Evolutionary conservation across 164 flowering plant species (phyloP), one percentile per base, ranked within the genome.

Genomic region (Vitis labrusca): DNA sequence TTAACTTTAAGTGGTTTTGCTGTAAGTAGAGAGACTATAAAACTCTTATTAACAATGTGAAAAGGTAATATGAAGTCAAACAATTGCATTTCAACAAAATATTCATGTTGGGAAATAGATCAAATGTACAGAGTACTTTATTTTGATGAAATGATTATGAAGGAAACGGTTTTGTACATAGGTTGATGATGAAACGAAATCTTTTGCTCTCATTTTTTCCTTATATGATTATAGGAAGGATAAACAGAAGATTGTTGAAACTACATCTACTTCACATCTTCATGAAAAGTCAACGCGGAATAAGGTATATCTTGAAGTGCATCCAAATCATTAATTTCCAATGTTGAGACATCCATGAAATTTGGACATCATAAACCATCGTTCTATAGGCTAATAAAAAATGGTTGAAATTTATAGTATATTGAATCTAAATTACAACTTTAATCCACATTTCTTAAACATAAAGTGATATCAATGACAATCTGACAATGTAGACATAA

Each of bases 201-300:
- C 4, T 66, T 51, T 50, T 52, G 3, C 54, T 48, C 32, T 3
- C 32, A 8, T 47, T 52, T 59, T 60, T 27, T 50, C 37, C 9
- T 30, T 16, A 8, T 30, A 10, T 60, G 32, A 4, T 15, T 73
- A 32, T 85, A 85, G 88, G 83, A 85, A 71, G 61, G 81, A 82
- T 37, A 81, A 77, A 59, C 80, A 73, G 27, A 78, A 77, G 63
- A 79, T 70, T 59, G 49, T 11, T 60, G 86, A 79, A 73, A 66
- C 74, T 58, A 17, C 67, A 50, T 30, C 66, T 76, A 29, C 68
- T 51, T 51, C 76, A 63, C 63, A 63, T 64, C 53, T 64, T 72
- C 61, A 15, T 77, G 84, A 82, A 60, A 75, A 66, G 62, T 70
- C 84, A 51, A 64, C 69, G 17, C 69, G 68, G 67, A 85, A 68